Percentiles rank a stretch among this genome's conserved stretches.
Evolutionary conservation across 176 grass and related monocot species (phyloP).

Genomic region (Saccharum spontaneum): DNA sequence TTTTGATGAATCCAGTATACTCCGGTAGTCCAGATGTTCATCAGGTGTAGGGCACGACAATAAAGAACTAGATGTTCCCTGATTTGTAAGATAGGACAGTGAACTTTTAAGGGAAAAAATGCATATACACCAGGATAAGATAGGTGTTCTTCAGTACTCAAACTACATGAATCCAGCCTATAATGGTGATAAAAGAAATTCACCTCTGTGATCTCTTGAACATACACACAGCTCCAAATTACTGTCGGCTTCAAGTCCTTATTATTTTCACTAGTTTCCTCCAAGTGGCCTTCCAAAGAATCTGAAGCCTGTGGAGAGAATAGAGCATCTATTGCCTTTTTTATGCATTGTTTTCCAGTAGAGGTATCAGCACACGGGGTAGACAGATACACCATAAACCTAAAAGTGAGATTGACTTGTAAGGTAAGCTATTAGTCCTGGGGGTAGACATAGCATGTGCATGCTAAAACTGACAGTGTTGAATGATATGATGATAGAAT

Average conservation of each 20-base stretch:
- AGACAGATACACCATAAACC: slow-evolving; percentile 84
- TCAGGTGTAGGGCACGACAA: slow-evolving; percentile 72
- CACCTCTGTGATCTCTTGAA: slow-evolving; percentile 80
- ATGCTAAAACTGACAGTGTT: slow-evolving; percentile 18
- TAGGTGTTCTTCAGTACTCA: slow-evolving; percentile 1
- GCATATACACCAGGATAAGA: slow-evolving; percentile 23
- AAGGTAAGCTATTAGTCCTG: slow-evolving; percentile 3
- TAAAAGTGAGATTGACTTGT: slow-evolving; percentile 41
- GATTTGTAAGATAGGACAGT: slow-evolving; percentile 18
- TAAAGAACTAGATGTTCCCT: slow-evolving; percentile 66
- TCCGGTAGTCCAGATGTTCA: slow-evolving; percentile 76
- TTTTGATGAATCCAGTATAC: slow-evolving; percentile 68
- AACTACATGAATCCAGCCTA: slow-evolving; percentile 1
- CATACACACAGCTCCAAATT: slow-evolving; percentile 68
- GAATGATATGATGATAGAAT: slow-evolving; percentile 18
- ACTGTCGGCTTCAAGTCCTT: slow-evolving; percentile 54
- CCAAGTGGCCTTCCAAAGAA: slow-evolving; percentile 34
- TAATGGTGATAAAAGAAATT: slow-evolving; percentile 31
- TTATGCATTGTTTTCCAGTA: slow-evolving; percentile 58
- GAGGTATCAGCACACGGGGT: slow-evolving; percentile 63
- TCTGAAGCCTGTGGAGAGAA: slow-evolving; percentile 46
- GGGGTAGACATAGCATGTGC: slow-evolving; percentile 13
- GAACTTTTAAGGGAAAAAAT: slow-evolving; percentile 21
- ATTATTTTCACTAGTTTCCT: slow-evolving; percentile 28
- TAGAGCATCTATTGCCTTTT: slow-evolving; percentile 69